Evolutionary conservation across 2,329 filamentous ascomycete species (phyloP).

Genomic region (Penicillium aurantiogriseum): DNA sequence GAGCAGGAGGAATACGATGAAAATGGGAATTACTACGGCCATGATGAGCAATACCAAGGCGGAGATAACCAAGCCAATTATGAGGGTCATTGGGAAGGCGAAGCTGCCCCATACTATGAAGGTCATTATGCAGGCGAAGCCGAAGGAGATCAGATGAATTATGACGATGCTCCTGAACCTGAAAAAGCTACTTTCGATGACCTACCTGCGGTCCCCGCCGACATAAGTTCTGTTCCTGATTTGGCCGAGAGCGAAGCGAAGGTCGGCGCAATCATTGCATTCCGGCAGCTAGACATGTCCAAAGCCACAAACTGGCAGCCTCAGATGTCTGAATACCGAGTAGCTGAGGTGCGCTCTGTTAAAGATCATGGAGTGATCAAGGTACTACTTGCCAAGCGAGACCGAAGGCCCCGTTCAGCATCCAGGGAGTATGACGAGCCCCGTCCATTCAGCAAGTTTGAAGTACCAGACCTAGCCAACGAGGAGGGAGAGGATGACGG

Average conservation of each 20-base stretch:
- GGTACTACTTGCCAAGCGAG: conserved; percentile 67
- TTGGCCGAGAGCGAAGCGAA: conserved; percentile 35
- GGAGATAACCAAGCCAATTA: conserved; percentile 23
- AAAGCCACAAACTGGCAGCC: conserved; percentile 50
- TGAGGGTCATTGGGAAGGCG: conserved; percentile 1
- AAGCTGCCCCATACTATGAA: conserved; percentile 22
- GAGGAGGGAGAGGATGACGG: conserved; percentile 59
- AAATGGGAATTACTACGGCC: conserved; percentile 33
- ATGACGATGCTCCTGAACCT: conserved; percentile 40
- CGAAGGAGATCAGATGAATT: conserved; percentile 36
- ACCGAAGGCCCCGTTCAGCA: conserved; percentile 61
- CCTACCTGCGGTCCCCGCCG: conserved; percentile 52
- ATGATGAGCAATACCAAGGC: conserved; percentile 42
- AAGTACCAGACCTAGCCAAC: conserved; percentile 65
- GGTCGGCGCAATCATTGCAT: conserved; percentile 45
- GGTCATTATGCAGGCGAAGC: conserved; percentile 11
- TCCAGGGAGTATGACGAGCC: conserved; percentile 61
- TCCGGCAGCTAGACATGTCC: conserved; percentile 49
- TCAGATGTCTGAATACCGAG: conserved; percentile 55
- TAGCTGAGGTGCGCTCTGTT: conserved; percentile 63
- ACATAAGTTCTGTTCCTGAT: conserved; percentile 62
- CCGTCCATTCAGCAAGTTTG: conserved; percentile 74
- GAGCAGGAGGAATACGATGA: conserved; percentile 45
- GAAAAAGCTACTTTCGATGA: conserved; percentile 41
- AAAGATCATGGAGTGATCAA: conserved; percentile 56